Conservation (phyloP, 768 basidiomycete genomes). For the Brasilioporus rufonigricans region DNA sequence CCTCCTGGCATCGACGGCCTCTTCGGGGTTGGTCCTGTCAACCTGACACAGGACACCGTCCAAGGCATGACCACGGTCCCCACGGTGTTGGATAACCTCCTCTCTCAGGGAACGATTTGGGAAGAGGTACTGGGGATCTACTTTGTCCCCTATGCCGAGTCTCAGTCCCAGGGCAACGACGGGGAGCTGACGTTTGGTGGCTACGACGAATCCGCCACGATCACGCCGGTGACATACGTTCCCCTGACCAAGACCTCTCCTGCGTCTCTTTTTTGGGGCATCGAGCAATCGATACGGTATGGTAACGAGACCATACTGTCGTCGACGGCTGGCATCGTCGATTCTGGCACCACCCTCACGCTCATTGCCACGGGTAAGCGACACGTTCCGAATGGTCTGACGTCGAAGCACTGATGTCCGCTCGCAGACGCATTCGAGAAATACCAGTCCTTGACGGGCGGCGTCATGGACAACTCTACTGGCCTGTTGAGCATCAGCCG, state of each 20-base stretch:
- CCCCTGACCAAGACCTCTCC: conserved; percentile 17
- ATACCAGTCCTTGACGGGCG: neutral
- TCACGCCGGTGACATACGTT: no score
- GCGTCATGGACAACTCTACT: neutral
- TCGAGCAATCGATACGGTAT: conserved; percentile 31
- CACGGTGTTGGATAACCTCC: conserved; percentile 37
- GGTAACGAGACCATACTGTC: no score
- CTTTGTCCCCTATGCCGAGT: no score
- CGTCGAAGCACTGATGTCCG: neutral
- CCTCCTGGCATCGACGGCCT: conserved; percentile 37
- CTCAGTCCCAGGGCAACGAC: no score
- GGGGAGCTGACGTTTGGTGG: no score
- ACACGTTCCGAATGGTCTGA: no score
- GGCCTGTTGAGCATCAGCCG: neutral
- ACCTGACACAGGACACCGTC: conserved; percentile 25
- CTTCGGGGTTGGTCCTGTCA: conserved; percentile 34
- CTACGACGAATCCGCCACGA: no score
- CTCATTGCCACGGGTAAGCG: conserved; percentile 21
- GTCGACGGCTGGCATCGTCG: no score
- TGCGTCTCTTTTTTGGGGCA: conserved; percentile 30
- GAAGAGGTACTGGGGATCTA: no score
- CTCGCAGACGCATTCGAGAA: neutral
- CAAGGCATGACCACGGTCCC: conserved; percentile 15
- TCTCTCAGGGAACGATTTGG: conserved; percentile 27
- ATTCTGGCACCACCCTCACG: conserved; percentile 21